Conservation (phyloP, 2,329 filamentous ascomycete genomes). For the Beauveria sp. region DNA sequence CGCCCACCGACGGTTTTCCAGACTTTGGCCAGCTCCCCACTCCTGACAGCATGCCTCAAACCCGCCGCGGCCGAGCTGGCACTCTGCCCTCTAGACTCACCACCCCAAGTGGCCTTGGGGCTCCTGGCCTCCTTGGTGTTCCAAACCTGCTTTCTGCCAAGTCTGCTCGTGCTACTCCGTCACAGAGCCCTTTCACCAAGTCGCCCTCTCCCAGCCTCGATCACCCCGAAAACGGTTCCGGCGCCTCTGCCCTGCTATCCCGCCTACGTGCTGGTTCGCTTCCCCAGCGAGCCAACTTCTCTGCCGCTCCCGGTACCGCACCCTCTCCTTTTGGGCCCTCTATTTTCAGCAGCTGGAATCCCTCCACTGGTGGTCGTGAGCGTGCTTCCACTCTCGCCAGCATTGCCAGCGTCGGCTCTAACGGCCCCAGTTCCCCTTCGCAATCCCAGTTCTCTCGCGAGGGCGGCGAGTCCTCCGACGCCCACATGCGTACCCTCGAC, state of each 20-base stretch:
- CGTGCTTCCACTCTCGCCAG: slow-evolving; percentile 77
- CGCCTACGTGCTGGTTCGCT: slow-evolving; percentile 87
- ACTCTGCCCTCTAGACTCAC: slow-evolving; percentile 95
- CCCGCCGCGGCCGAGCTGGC: slow-evolving; percentile 78
- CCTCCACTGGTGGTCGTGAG: slow-evolving; percentile 58
- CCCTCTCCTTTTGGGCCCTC: slow-evolving; percentile 76
- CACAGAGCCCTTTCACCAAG: slow-evolving; percentile 74
- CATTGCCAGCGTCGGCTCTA: slow-evolving; percentile 81
- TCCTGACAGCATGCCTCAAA: slow-evolving; percentile 57
- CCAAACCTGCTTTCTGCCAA: slow-evolving; percentile 56
- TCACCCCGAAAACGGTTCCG: slow-evolving; percentile 47
- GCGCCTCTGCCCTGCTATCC: slow-evolving; percentile 69
- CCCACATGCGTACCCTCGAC: slow-evolving; percentile 82
- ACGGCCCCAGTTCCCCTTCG: slow-evolving; percentile 79
- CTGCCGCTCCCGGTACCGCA: slow-evolving; percentile 42
- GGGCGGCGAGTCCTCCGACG: slow-evolving; percentile 76
- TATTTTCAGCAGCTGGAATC: slow-evolving; percentile 84
- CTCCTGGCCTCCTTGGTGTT: slow-evolving; percentile 42
- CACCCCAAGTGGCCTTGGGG: slow-evolving; percentile 56
- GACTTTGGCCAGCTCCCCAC: slow-evolving; percentile 72
- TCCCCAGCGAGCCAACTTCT: slow-evolving; percentile 74
- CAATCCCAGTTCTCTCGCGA: slow-evolving; percentile 83
- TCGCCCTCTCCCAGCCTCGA: slow-evolving; percentile 52
- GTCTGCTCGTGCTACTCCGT: slow-evolving; percentile 76
- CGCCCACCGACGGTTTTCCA: slow-evolving; percentile 90